Evolutionary conservation across 2,329 filamentous ascomycete species (phyloP).

Genomic region (Mariannaea sp.): DNA sequence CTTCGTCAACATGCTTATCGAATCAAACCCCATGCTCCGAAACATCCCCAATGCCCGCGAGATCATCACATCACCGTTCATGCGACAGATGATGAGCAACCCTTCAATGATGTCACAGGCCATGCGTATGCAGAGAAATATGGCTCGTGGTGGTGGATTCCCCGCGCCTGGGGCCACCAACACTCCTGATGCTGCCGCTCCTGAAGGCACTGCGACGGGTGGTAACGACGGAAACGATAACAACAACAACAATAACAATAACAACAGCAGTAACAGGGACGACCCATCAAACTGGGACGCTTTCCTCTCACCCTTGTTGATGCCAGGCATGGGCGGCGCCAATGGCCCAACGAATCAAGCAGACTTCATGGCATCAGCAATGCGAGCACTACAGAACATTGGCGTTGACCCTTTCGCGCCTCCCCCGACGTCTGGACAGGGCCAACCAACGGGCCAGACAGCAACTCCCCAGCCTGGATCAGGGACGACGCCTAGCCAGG

Average conservation of each 20-base stretch:
- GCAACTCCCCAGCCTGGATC: constrained; percentile 37
- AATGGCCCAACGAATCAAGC: constrained; percentile 17
- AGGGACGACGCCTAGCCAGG: constrained; percentile 37
- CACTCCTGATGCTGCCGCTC: constrained; percentile 66
- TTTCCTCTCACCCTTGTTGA: constrained; percentile 46
- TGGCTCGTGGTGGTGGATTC: constrained; percentile 68
- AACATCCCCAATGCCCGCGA: constrained; percentile 77
- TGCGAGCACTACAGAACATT: constrained; percentile 39
- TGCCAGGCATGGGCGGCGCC: constrained; percentile 31
- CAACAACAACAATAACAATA: constrained; percentile 21
- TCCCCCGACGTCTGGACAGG: constrained; percentile 16
- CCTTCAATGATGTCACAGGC: constrained; percentile 83
- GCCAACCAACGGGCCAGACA: constrained; percentile 24
- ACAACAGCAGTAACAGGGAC: constrained; percentile 27
- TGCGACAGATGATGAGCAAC: constrained; percentile 91
- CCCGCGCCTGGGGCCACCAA: constrained; percentile 92
- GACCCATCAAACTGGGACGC: constrained; percentile 43
- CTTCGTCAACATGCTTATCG: constrained; percentile 92
- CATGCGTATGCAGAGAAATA: constrained; percentile 78
- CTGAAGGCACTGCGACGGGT: constrained; percentile 51
- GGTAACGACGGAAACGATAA: constrained; percentile 40
- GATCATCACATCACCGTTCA: constrained; percentile 85
- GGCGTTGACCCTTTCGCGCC: constrained; percentile 45
- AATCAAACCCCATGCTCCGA: constrained; percentile 82
- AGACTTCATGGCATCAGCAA: constrained; percentile 23